Evolutionary conservation across 148 eudicot genomes (phyloP), one percentile per base, ranked within the genome.

Genomic region (Simmondsia chinensis): DNA sequence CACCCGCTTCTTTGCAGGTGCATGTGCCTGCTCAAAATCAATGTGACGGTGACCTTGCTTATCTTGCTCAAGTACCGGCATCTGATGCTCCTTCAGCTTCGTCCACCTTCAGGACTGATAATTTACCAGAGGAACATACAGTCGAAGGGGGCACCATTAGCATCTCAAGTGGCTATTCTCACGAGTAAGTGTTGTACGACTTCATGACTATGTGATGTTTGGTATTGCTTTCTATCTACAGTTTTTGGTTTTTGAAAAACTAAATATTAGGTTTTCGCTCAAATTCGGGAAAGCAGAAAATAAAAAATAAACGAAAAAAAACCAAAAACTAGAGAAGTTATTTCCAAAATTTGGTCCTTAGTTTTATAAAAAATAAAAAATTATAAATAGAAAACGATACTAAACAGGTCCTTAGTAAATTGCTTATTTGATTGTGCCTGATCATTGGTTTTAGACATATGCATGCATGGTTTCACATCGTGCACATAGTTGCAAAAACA

Each of bases 71-170:
- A 46, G 58, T 66, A 31, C 68, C 73, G 21, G 32, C 48, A 34
- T 47, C 72, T 18, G 76, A 75, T 44, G 57, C 65, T 12, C 66
- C 53, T n/a, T 48, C 81, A 33, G 33, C 64, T 28, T 77, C 66
- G 45, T 48, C 49, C 43, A 71, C 70, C 24, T 35, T 35, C 14
- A 43, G 17, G 33, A 48, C 50, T 59, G 80, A 71, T 63, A 69
- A 54, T 65, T 69, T 63, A 27, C 82, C 51, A 20, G 91, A 71
- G 44, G 83, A 71, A 2, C 64, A 73, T 43, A 50, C 45, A 33
- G 55, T 89, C 66, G 97, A 78, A 72, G 95, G 95, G 24, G 95
- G 95, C 28, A 81, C 93, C 26, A 78, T 84, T 39, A 89, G 73
- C 72, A 78, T 84, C 40, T 71, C 75, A 33, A 82, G 82, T 50